Evolutionary conservation across 805 yeast genomes (phyloP), one percentile per base, ranked within the genome.

Genomic region (Pichia membranifaciens): DNA sequence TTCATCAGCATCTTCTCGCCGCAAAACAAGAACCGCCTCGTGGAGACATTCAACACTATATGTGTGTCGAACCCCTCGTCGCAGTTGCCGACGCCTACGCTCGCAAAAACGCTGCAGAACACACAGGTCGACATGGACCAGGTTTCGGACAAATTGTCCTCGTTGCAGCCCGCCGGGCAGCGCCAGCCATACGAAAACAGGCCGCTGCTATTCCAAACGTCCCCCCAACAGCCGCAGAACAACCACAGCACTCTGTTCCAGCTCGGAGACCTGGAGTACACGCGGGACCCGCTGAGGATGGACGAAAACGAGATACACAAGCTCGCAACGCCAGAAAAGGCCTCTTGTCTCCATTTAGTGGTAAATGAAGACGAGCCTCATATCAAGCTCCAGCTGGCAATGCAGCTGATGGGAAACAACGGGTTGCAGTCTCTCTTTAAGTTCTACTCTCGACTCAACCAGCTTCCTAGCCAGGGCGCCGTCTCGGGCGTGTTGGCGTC

Each of bases 1-100:
- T 56, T 48, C 31, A 49, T 62, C 6, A 51, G 59, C 17, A 35
- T 62, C 4, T 62, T 49, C 40, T 61, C 65, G 1, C 65, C 66
- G 13, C 65, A 62, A 45, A 55, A 51, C 31, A 53, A 50, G 6
- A 53, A 51, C 16, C 50, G 43, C 25, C 43, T 51, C 12, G 51
- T 54, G 13, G 61, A 54, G 43, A 49, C 59, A 4, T 62, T 52
- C 39, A 60, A 56, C 28, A 58, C 64, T 1, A 55, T 54, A 28
- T 54, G 61, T 45, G 33, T 55, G 13, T 33, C 36, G 15, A 33
- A 33, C 6, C 37, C 41, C 17, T 20, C 16, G 20, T 38, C 43
- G 21, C 12, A 31, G 4, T 35, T 41, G 9, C 13, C 18, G 22
- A 36, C 34, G 15, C 45, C 45, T 32, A 33, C 28, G 7, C 34